phyloP scores from a whole-genome alignment of 179 eudicot species.

The Sideroxylon spinosum region DNA sequence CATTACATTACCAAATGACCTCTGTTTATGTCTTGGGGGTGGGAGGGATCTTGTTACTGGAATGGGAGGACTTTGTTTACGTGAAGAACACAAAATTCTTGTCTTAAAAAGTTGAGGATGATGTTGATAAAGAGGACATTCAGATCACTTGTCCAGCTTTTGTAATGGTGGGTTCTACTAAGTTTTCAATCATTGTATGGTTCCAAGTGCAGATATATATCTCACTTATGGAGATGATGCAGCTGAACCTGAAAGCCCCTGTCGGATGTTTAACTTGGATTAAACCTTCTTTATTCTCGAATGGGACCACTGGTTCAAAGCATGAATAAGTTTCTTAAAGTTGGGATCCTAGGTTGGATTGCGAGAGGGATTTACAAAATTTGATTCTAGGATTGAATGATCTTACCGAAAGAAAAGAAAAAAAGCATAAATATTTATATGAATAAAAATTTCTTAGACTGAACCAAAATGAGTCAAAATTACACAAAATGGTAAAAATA shows the following conservation, averaged over 20 bases:
- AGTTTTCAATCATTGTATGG: background rate
- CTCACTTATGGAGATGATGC: background rate
- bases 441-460: too few species aligned
- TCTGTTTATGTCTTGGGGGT: background rate
- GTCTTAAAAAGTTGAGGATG: background rate
- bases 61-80: background rate
- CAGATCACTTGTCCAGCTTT: background rate
- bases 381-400: too few species aligned
- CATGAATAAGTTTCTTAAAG: too few species aligned
- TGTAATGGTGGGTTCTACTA: background rate
- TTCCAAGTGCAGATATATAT: background rate
- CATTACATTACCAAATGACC: background rate
- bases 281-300: too few species aligned
- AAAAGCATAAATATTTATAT: too few species aligned
- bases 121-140: background rate
- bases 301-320: too few species aligned
- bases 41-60: background rate
- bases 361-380: too few species aligned
- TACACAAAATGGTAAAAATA: too few species aligned
- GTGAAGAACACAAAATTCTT: background rate
- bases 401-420: too few species aligned
- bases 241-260: background rate
- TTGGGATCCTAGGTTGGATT: too few species aligned
- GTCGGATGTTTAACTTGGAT: too few species aligned
- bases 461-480: too few species aligned